Base-by-base conservation (phyloP, 2,329 filamentous ascomycete species). In the Fusarium solani-melongenae region DNA sequence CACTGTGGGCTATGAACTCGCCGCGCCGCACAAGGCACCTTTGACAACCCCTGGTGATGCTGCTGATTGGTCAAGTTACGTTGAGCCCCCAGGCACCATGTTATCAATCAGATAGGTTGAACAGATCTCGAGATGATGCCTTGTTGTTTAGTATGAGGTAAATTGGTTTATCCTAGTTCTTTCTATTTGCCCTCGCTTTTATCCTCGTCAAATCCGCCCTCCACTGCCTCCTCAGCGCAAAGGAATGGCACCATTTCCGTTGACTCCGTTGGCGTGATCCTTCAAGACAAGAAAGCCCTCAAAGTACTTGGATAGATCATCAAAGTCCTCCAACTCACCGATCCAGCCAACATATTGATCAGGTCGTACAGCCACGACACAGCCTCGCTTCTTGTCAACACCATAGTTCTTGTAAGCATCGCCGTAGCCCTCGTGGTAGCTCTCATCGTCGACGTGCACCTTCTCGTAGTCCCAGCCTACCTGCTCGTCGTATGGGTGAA, bases 311-410 rank as follows among this genome's bases (percentile, higher is more conserved):
- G 55, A 38, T 6, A 57, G 34, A 20, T 69, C 22, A 6, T 67
- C 64, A 44, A 67, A 73, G 34, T 83, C 81, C 24, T 84, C 81
- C 22, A 86, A 69, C 17, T 82, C 79, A 1, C 82, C 81, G 2
- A 86, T 72, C 75, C 81, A 83, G 2, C 79, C 86, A 34, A 93
- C 87, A 80, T 94, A 91, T 77, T 92, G 90, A 82, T 94, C 92
- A 3, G 92, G 92, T 57, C 92, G 81, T 2, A 91, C 83, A 2
- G 91, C 82, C 1, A 92, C 87, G 5, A 90, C 81, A 69, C 88
- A 90, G 0, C 92, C 92, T 22, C 81, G 80, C 62, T 87, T 82
- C 38, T 73, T 78, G 73, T 90, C 85, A 2, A 94, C 83, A 0
- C 90, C 92, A 66, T 91, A 92, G 5, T 85, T 85, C 64, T 86